A percentile compares a stretch with the other conserved stretches of the same genome.
Evolutionary conservation across 371 early-diverging fungal species (phyloP).

Genomic region (Syncephalastrum racemosum): DNA sequence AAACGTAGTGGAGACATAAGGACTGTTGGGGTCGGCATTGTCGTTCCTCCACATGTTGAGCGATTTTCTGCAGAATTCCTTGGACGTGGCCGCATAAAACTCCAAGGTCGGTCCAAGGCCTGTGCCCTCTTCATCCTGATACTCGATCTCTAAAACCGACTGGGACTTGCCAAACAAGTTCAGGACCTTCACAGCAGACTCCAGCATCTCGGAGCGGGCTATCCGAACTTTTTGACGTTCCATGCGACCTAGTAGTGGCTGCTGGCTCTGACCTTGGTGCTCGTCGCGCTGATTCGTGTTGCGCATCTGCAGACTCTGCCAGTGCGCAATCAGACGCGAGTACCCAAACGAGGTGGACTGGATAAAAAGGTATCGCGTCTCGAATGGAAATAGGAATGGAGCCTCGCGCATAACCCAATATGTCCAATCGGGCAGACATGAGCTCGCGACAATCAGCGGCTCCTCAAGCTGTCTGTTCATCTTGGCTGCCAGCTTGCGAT

Average conservation of each 20-base stretch:
- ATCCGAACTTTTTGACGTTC: constrained; percentile 86
- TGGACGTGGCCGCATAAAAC: constrained; percentile 83
- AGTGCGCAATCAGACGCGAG: constrained; percentile 68
- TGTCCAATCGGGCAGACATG: constrained; percentile 82
- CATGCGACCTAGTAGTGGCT: constrained; percentile 65
- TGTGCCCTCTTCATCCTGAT: constrained; percentile 91
- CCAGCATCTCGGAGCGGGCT: constrained; percentile 71
- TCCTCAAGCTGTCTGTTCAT: constrained; percentile 84
- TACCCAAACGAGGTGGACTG: constrained; percentile 87
- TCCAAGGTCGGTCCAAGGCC: constrained; percentile 95
- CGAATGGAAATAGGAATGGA: constrained; percentile 85
- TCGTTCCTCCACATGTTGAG: constrained; percentile 65
- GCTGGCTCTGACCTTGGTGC: constrained; percentile 25
- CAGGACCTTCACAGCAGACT: constrained; percentile 79
- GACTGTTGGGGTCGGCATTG: constrained; percentile 22
- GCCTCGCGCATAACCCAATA: constrained; percentile 61
- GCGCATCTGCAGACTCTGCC: constrained; percentile 56
- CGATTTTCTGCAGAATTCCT: constrained; percentile 65
- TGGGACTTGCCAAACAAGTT: constrained; percentile 72
- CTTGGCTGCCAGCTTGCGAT: constrained; percentile 81
- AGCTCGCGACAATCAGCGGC: constrained; percentile 82
- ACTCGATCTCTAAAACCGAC: constrained; percentile 85
- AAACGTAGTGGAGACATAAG: constrained; percentile 41
- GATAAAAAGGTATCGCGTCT: constrained; percentile 74
- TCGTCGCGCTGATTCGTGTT: constrained; percentile 25